Evolutionary conservation across 257 asterid species (phyloP).

Genomic region (Solanum ossicruentum): DNA sequence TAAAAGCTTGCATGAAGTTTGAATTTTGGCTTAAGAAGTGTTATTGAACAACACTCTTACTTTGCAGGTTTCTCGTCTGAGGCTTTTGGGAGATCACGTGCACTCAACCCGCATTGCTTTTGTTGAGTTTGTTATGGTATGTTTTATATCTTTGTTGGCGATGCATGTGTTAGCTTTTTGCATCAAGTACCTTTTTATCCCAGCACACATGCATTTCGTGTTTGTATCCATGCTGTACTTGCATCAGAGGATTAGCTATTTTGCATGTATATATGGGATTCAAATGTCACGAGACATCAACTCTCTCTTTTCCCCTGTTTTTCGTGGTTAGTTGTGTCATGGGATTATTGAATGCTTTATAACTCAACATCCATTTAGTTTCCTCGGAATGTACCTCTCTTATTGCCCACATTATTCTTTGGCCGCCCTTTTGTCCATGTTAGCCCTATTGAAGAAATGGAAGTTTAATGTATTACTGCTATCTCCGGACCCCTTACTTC

Average conservation of each 20-base stretch:
- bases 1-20: neutral
- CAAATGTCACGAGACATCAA: neutral
- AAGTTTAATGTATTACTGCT: neutral
- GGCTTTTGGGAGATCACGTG: slow-evolving; percentile 93
- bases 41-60: neutral
- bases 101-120: slow-evolving; percentile 89
- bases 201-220: neutral
- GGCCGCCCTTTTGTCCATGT: neutral
- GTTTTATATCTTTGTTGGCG: slow-evolving; percentile 3
- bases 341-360: neutral
- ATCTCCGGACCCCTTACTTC: neutral
- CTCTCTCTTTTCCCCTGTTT: neutral
- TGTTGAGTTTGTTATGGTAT: slow-evolving; percentile 75
- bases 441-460: neutral
- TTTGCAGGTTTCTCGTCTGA: slow-evolving; percentile 78
- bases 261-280: neutral
- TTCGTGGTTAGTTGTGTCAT: neutral
- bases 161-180: neutral
- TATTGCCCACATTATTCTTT: neutral
- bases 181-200: neutral
- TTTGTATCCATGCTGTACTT: neutral
- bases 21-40: neutral
- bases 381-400: neutral
- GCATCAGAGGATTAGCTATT: neutral
- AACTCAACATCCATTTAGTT: neutral